Evolutionary conservation across 2,329 filamentous ascomycete species (phyloP).

Genomic region (Aspergillus novofumigatus): DNA sequence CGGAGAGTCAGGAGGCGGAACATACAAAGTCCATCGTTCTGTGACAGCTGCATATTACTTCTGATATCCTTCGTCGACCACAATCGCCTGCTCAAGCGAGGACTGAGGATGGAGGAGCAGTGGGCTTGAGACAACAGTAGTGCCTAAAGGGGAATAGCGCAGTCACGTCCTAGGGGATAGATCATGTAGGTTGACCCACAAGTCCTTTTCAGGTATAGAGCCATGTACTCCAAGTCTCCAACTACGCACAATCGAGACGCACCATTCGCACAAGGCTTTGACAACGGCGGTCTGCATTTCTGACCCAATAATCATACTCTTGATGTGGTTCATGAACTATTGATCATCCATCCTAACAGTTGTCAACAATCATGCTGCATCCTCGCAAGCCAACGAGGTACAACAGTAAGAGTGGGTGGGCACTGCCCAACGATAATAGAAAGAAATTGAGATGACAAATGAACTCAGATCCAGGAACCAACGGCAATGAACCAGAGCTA

Average conservation of each 20-base stretch:
- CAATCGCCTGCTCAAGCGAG: constrained; percentile 4
- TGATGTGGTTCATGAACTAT: not conserved
- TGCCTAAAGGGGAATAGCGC: not conserved
- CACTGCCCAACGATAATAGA: not conserved
- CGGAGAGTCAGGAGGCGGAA: constrained; percentile 6
- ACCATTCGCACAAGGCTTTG: not conserved
- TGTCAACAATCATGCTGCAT: not conserved
- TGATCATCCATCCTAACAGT: not conserved
- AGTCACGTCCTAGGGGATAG: not conserved
- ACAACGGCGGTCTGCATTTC: not conserved
- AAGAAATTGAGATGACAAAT: not conserved
- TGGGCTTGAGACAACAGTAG: not conserved
- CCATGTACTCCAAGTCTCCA: not conserved
- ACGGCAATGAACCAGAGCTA: not conserved
- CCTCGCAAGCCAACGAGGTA: not conserved
- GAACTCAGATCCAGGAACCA: not conserved
- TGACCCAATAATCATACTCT: not conserved
- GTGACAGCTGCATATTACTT: constrained; percentile 28
- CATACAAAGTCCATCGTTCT: constrained; percentile 45
- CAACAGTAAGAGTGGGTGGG: not conserved
- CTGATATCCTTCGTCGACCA: constrained; percentile 10
- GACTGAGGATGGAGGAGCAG: constrained; percentile 6
- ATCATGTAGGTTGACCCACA: not conserved
- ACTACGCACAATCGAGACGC: not conserved
- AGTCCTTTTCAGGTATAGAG: constrained; percentile 8